Conservation (phyloP, 306 rosid genomes). For the Sicyos baderoa region DNA sequence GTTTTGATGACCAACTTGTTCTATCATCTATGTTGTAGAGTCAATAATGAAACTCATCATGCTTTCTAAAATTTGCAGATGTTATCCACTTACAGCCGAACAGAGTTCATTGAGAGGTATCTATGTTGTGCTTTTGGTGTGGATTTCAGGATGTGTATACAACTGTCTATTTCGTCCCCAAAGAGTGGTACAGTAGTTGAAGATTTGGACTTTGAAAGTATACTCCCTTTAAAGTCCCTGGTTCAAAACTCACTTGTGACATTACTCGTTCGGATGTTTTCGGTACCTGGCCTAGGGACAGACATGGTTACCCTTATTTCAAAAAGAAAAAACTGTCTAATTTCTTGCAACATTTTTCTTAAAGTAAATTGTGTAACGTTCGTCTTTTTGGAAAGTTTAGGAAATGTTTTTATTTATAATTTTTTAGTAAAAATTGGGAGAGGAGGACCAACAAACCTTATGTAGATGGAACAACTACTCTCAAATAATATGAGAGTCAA, state of each 20-base stretch:
- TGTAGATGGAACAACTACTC: too few relatives aligned
- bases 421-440: too few relatives aligned
- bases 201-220: too few relatives aligned
- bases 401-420: background rate
- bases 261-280: too few relatives aligned
- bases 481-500: too few relatives aligned
- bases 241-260: too few relatives aligned
- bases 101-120: constrained; percentile 64
- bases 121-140: background rate
- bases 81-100: constrained; percentile 55
- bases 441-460: too few relatives aligned
- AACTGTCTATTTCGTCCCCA: too few relatives aligned
- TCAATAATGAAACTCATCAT: constrained; percentile 6
- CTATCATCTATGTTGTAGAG: background rate
- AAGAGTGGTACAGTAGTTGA: too few relatives aligned
- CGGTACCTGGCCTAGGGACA: too few relatives aligned
- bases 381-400: background rate
- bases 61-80: constrained; percentile 38
- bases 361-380: background rate
- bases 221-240: too few relatives aligned
- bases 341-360: background rate
- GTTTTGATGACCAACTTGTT: background rate
- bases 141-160: background rate
- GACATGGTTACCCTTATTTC: too few relatives aligned
- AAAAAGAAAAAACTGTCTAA: background rate